These are phyloP conservation scores for Nymphaea thermarum DNA, from an alignment of 164 flowering plant genomes.

Conservation along the genomic window DNA sequence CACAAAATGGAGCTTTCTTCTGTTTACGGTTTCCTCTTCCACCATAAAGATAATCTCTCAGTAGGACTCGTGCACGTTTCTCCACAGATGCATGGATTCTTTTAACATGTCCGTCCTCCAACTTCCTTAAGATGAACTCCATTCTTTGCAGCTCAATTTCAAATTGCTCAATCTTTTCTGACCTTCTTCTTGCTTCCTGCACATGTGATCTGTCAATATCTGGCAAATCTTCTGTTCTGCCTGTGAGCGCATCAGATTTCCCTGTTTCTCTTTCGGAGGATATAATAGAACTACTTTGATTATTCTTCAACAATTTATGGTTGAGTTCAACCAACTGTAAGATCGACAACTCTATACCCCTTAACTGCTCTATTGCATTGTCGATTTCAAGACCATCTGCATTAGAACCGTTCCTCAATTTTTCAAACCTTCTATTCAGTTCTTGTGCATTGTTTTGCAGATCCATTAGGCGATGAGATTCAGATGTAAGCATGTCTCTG, in stretches of 20 bases:
- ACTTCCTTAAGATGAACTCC: constrained; percentile 41
- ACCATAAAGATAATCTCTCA: constrained; percentile 54
- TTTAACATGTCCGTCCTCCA: constrained; percentile 46
- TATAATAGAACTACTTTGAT: not conserved
- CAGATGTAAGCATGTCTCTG: constrained; percentile 66
- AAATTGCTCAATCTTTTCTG: constrained; percentile 76
- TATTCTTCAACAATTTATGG: constrained; percentile 32
- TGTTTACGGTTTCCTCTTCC: constrained; percentile 17
- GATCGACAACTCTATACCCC: constrained; percentile 51
- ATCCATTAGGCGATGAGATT: constrained; percentile 58
- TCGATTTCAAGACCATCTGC: constrained; percentile 46
- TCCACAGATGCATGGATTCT: constrained; percentile 21
- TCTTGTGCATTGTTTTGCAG: constrained; percentile 66
- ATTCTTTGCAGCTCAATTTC: constrained; percentile 73
- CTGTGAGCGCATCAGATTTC: not conserved
- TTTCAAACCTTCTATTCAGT: constrained; percentile 55
- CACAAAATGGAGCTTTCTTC: constrained; percentile 46
- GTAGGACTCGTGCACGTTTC: constrained; percentile 26
- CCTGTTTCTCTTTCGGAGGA: not conserved
- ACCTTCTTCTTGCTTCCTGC: constrained; percentile 16
- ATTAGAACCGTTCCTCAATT: constrained; percentile 33
- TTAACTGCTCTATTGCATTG: constrained; percentile 52
- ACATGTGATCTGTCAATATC: not conserved
- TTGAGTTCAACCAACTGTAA: constrained; percentile 45
- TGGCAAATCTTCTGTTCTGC: not conserved